phyloP scores from a whole-genome alignment of 2,329 filamentous ascomycete species.

The Esteya vermicola region DNA sequence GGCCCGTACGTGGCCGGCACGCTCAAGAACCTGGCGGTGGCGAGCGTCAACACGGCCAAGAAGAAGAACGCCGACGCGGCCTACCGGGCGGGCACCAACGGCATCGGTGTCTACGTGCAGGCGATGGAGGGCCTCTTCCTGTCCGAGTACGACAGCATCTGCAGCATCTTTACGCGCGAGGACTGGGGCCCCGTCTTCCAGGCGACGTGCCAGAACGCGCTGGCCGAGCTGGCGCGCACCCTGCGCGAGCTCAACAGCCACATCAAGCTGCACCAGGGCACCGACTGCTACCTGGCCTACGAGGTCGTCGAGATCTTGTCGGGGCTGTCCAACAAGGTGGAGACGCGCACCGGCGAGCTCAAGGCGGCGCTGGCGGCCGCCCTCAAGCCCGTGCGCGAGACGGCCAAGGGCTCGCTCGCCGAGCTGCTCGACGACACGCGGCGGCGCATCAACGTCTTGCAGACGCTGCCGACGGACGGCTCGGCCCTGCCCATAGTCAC shows the following conservation, averaged over 20 bases:
- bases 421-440: constrained; percentile 76
- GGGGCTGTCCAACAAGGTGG: constrained; percentile 62
- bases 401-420: constrained; percentile 71
- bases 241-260: constrained; percentile 80
- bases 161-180: constrained; percentile 69
- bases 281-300: constrained; percentile 89
- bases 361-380: constrained; percentile 73
- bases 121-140: constrained; percentile 77
- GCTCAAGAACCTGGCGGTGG: constrained; percentile 73
- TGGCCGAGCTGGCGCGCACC: constrained; percentile 74
- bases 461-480: constrained; percentile 62
- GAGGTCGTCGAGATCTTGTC: constrained; percentile 89
- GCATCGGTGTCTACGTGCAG: constrained; percentile 77
- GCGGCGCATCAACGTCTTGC: constrained; percentile 49
- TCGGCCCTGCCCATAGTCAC: constrained; percentile 63
- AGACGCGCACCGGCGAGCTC: constrained; percentile 62
- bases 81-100: constrained; percentile 80
- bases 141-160: constrained; percentile 84
- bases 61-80: constrained; percentile 70
- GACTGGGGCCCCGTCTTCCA: constrained; percentile 73
- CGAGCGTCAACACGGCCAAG: constrained; percentile 70
- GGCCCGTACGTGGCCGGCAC: constrained; percentile 75
- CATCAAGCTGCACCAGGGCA: constrained; percentile 72
- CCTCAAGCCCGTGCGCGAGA: constrained; percentile 80
- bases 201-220: constrained; percentile 60